phyloP scores from a whole-genome alignment of 192 early-diverging fungal genomes.

The Podila minutissima region DNA sequence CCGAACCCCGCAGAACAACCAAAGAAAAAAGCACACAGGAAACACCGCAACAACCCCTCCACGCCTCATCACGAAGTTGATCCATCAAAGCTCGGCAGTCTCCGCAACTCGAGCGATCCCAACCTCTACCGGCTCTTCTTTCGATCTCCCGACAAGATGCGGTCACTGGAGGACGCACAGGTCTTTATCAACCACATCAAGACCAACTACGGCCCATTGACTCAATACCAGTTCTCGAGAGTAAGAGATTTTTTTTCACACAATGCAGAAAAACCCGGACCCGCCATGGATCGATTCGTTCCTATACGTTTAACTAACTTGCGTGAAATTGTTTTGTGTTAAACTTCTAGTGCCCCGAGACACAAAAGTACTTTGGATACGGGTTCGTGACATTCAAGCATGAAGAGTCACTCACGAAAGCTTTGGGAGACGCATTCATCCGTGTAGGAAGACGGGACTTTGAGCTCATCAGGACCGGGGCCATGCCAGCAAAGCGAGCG shows the following conservation, averaged over 20 bases:
- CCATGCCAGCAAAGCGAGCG: constrained; percentile 3
- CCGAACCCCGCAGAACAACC: neutral
- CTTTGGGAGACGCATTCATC: constrained; percentile 26
- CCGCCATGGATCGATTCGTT: neutral
- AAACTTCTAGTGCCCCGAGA: constrained; percentile 32
- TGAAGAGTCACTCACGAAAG: constrained; percentile 36
- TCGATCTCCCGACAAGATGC: constrained; percentile 45
- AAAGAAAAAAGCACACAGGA: neutral
- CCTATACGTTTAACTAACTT: neutral
- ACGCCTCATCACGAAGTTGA: neutral
- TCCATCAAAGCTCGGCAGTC: neutral
- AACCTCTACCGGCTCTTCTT: constrained; percentile 33
- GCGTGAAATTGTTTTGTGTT: neutral
- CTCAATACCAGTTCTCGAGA: constrained; percentile 42
- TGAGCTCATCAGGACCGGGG: constrained; percentile 26
- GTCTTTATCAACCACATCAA: constrained; percentile 48
- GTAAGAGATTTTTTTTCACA: constrained; percentile 4
- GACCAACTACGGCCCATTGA: constrained; percentile 35
- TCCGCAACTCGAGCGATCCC: constrained; percentile 13
- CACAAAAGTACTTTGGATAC: constrained; percentile 44
- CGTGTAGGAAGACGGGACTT: constrained; percentile 40
- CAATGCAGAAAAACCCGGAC: neutral
- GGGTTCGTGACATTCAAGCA: constrained; percentile 45
- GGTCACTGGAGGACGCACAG: constrained; percentile 42
- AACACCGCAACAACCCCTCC: neutral